Conservation (phyloP, 2,329 filamentous ascomycete species). For the Teratosphaeria epicoccoides region DNA sequence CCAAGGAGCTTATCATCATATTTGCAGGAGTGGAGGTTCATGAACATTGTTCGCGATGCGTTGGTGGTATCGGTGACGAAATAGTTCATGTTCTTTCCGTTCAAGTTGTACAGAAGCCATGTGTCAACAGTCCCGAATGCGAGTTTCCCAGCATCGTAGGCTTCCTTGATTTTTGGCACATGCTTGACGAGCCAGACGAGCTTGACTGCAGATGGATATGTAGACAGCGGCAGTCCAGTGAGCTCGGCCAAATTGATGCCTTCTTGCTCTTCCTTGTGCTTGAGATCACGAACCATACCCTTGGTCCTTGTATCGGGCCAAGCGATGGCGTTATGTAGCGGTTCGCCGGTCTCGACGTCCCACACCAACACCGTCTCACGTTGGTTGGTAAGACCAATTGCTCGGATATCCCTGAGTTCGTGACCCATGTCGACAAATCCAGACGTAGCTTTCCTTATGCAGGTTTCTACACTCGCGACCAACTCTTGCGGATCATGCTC, state of each 20-base stretch:
- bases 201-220: slow-evolving; percentile 77
- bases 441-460: slow-evolving; percentile 63
- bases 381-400: slow-evolving; percentile 77
- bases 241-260: slow-evolving; percentile 47
- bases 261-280: slow-evolving; percentile 54
- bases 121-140: slow-evolving; percentile 81
- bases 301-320: slow-evolving; percentile 79
- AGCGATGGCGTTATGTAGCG: slow-evolving; percentile 70
- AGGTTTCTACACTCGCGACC: slow-evolving; percentile 59
- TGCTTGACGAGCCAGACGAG: slow-evolving; percentile 70
- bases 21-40: slow-evolving; percentile 70
- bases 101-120: slow-evolving; percentile 73
- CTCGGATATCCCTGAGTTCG: slow-evolving; percentile 54
- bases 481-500: slow-evolving; percentile 73
- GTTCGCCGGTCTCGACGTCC: slow-evolving; percentile 67
- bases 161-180: slow-evolving; percentile 53
- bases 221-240: slow-evolving; percentile 72
- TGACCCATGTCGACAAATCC: slow-evolving; percentile 59
- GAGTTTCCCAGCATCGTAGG: slow-evolving; percentile 63
- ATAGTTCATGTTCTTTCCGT: slow-evolving; percentile 56
- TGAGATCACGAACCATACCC: slow-evolving; percentile 64
- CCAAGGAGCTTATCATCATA: slow-evolving; percentile 68
- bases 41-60: slow-evolving; percentile 86
- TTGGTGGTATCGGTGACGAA: slow-evolving; percentile 79
- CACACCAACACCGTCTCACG: slow-evolving; percentile 80